These are phyloP conservation scores for Gardenia jasminoides DNA, from an alignment of 257 asterid species.

Conservation along the genomic window DNA sequence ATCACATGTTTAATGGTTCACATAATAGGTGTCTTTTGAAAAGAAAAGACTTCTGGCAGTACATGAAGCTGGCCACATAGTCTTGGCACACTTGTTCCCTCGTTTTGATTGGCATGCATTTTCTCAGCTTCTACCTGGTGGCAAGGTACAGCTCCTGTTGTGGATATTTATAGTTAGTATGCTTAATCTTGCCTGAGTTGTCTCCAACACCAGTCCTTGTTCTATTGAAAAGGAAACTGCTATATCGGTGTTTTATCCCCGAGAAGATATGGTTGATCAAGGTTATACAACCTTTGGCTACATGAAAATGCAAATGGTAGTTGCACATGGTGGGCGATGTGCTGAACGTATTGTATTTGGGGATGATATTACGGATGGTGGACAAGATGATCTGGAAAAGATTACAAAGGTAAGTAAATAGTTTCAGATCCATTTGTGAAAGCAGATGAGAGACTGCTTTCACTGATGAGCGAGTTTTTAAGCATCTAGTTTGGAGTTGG, in stretches of 20 bases:
- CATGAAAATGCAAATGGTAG: slow-evolving; percentile 99
- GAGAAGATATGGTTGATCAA: slow-evolving; percentile 89
- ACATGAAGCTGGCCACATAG: slow-evolving; percentile 98
- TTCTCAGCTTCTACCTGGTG: slow-evolving; percentile 98
- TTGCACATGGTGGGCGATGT: slow-evolving; percentile 98
- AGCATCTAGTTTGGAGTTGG: background rate
- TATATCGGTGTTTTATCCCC: slow-evolving; percentile 89
- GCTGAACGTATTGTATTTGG: slow-evolving; percentile 94
- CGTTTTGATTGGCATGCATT: slow-evolving; percentile 98
- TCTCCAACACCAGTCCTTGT: slow-evolving; percentile 14
- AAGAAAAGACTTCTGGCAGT: slow-evolving; percentile 84
- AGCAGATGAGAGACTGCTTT: background rate
- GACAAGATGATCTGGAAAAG: slow-evolving; percentile 87
- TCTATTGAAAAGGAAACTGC: slow-evolving; percentile 86
- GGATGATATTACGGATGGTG: slow-evolving; percentile 93
- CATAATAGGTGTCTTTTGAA: slow-evolving; percentile 63
- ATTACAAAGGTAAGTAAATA: slow-evolving; percentile 70
- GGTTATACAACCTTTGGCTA: slow-evolving; percentile 91
- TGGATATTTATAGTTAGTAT: background rate
- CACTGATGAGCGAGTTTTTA: background rate
- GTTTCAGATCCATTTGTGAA: background rate
- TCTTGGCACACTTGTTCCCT: slow-evolving; percentile 95
- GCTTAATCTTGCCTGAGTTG: slow-evolving; percentile 10
- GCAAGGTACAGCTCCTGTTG: slow-evolving; percentile 54
- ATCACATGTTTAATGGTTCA: slow-evolving; percentile 1